These are phyloP conservation scores for Paraleonurus japonicus DNA, from an alignment of 257 asterid species.

Conservation along the genomic window DNA sequence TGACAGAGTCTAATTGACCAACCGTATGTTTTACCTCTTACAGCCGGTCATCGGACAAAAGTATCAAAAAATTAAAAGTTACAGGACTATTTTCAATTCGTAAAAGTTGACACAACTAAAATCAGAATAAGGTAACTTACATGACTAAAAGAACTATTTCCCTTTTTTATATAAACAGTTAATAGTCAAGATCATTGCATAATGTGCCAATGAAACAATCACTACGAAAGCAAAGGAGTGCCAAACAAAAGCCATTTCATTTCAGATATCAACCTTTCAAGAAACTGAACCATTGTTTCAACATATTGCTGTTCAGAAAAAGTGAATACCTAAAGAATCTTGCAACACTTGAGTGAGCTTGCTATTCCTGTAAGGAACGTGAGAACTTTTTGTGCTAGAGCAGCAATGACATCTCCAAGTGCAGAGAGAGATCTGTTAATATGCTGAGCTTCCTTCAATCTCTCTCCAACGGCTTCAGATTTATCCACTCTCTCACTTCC, in stretches of 20 bases:
- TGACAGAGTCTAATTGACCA: no score
- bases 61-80: no score
- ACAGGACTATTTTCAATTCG: no score
- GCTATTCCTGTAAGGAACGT: slow-evolving; percentile 89
- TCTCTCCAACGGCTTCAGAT: slow-evolving; percentile 92
- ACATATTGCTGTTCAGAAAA: not conserved
- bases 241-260: not conserved
- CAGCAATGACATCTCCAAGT: slow-evolving; percentile 89
- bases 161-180: no score
- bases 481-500: slow-evolving; percentile 92
- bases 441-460: slow-evolving; percentile 92
- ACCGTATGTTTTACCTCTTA: no score
- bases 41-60: no score
- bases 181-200: not conserved
- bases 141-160: no score
- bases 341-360: slow-evolving; percentile 92
- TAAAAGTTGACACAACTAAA: no score
- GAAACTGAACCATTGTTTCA: not conserved
- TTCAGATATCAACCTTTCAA: not conserved
- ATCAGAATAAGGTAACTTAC: no score
- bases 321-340: slow-evolving; percentile 72
- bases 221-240: not conserved
- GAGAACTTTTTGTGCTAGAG: slow-evolving; percentile 86
- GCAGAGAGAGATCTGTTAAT: slow-evolving; percentile 89
- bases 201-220: not conserved